Base-by-base conservation (phyloP, 2,329 filamentous ascomycete species). In the Aspergillus pseudoterreus region DNA sequence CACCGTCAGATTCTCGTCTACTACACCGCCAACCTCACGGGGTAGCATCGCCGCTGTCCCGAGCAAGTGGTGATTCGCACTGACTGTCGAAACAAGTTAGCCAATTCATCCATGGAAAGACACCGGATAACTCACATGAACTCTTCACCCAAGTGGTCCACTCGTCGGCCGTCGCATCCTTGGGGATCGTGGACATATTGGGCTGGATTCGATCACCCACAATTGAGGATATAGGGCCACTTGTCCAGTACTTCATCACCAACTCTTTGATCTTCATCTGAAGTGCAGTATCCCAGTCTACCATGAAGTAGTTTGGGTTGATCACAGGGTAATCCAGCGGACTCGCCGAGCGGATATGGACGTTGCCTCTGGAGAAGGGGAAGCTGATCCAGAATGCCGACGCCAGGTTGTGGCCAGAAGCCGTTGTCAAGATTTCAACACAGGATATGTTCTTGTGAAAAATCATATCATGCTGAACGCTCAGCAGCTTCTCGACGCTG, bases 31-130 rank as follows among this genome's bases (percentile, higher is more conserved):
- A 17, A 60, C 36, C 5, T 64, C 58, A 36, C 61, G 58, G 6
- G 67, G 67, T 47, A 69, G 47, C 65, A 71, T 71, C 5, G 66
- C 60, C 24, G 61, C 54, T 1, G 66, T 69, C 32, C 64, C 62
- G 15, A 63, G 57, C 3, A 60, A 56, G 49, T 71, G 68, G 51
- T 58, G 67, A 43, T 66, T 63, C 2, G 67, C 62, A 10, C 59
- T 56, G 45, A 60, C 60, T 62, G 9, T 15, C 19, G 56, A 27
- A 39, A 6, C 14, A 36, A 4, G 17, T 30, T 30, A 11, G 30
- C 1, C 17, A 15, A 19, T 33, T 5, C 19, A 22, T 11, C 14
- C 3, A 43, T 54, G 24, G 22, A 45, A 24, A n/a, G 1, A 12
- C 12, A 24, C 22, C 5, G 15, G 4, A 10, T 1, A 6, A 59